Conservation (phyloP, 2,329 filamentous ascomycete species). For the Thermoascus crustaceus region DNA sequence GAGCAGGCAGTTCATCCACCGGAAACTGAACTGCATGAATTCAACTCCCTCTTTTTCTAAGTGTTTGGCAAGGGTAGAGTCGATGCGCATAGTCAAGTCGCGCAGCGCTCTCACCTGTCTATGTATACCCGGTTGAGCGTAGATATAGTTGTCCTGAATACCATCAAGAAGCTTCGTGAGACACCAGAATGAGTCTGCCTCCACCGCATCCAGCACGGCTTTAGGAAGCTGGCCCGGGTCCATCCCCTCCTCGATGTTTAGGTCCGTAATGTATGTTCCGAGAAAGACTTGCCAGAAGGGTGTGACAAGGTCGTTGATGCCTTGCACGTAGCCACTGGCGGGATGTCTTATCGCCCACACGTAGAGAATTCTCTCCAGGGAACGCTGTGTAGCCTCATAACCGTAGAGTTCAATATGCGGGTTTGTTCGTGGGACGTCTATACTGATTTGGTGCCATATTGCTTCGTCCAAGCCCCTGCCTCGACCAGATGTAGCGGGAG, state of each 20-base stretch:
- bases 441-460: conserved; percentile 99
- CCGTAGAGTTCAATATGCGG: conserved; percentile 91
- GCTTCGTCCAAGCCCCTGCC: conserved; percentile 82
- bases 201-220: conserved; percentile 87
- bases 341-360: conserved; percentile 97
- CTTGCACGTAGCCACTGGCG: conserved; percentile 94
- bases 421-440: conserved; percentile 92
- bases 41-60: conserved; percentile 86
- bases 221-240: conserved; percentile 89
- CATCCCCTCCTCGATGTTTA: conserved; percentile 88
- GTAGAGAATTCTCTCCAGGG: conserved; percentile 88
- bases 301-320: conserved; percentile 95
- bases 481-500: conserved; percentile 41
- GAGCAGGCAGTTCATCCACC: conserved; percentile 98
- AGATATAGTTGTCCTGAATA: conserved; percentile 98
- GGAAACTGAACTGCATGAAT: conserved; percentile 98
- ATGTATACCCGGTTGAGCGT: conserved; percentile 93
- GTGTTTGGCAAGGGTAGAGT: conserved; percentile 74
- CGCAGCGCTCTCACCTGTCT: conserved; percentile 81
- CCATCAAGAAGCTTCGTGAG: conserved; percentile 95
- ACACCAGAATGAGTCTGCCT: conserved; percentile 98
- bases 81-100: conserved; percentile 85
- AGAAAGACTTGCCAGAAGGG: conserved; percentile 98
- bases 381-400: conserved; percentile 92
- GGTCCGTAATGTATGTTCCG: conserved; percentile 88